These are phyloP conservation scores for Lanmaoa rubissima DNA, from an alignment of 768 basidiomycete genomes.

Conservation along the genomic window DNA sequence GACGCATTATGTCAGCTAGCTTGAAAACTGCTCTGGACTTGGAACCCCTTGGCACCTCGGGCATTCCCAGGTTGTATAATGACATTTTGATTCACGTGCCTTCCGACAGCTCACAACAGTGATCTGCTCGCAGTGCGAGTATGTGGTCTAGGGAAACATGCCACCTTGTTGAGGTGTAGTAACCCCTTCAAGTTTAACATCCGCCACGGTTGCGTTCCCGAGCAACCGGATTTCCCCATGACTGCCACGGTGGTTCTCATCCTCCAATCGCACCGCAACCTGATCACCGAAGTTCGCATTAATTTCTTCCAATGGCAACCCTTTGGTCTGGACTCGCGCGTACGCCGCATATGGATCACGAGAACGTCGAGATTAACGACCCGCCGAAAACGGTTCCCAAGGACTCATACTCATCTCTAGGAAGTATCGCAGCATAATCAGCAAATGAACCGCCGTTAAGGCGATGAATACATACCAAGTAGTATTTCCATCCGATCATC, in stretches of 20 bases:
- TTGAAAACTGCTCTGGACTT: too few relatives aligned
- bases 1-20: too few relatives aligned
- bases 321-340: not conserved
- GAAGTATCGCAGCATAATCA: not conserved
- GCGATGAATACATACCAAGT: too few relatives aligned
- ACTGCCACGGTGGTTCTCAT: not conserved
- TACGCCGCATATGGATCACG: not conserved
- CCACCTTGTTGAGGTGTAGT: not conserved
- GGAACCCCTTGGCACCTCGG: too few relatives aligned
- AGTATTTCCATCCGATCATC: too few relatives aligned
- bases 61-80: too few relatives aligned
- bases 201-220: not conserved
- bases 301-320: too few relatives aligned
- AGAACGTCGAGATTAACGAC: not conserved
- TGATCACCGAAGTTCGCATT: not conserved
- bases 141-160: not conserved
- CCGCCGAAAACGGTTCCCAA: not conserved
- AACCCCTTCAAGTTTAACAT: not conserved
- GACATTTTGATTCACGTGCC: too few relatives aligned
- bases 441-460: not conserved
- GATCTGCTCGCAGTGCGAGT: too few relatives aligned
- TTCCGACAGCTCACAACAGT: too few relatives aligned
- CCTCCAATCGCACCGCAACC: not conserved
- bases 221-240: not conserved
- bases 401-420: too few relatives aligned